Conservation (phyloP, 2,329 filamentous ascomycete genomes). For the Leptographium lundbergii region DNA sequence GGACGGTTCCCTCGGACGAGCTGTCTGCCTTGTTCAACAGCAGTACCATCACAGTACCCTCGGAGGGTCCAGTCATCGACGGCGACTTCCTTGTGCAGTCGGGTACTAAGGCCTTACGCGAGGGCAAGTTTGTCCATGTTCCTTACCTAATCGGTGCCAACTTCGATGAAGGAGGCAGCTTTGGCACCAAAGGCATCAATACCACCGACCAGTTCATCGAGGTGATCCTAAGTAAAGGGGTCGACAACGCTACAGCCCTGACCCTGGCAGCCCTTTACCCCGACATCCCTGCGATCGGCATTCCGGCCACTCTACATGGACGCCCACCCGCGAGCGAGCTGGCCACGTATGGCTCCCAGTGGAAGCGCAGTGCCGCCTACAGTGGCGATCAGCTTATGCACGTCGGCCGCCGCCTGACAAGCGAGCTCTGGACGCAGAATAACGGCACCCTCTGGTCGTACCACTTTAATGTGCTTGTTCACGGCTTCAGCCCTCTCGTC, state of each 20-base stretch:
- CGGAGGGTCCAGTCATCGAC: conserved; percentile 20
- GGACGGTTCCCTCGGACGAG: conserved; percentile 18
- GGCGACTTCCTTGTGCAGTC: conserved; percentile 29
- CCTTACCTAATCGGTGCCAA: conserved; percentile 50
- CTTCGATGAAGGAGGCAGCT: conserved; percentile 49
- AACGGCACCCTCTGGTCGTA: conserved; percentile 22
- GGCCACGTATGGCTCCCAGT: not conserved
- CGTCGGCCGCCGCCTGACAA: conserved; percentile 2
- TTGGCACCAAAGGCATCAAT: conserved; percentile 48
- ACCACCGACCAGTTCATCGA: conserved; percentile 36
- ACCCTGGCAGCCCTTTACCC: conserved; percentile 17
- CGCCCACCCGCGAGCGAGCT: not conserved
- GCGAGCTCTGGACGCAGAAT: conserved; percentile 6
- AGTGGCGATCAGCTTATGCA: conserved; percentile 11
- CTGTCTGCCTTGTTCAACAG: conserved; percentile 12
- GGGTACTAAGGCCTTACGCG: conserved; percentile 35
- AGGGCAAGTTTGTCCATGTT: conserved; percentile 49
- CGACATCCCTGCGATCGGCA: conserved; percentile 31
- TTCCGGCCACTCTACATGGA: conserved; percentile 22
- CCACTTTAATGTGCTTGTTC: conserved; percentile 26
- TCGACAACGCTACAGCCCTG: not conserved
- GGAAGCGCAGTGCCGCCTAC: conserved; percentile 6
- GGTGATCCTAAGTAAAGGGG: not conserved
- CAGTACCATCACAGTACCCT: conserved; percentile 11
- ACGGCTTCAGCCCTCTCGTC: conserved; percentile 16